Base-by-base conservation (phyloP, 2,329 filamentous ascomycete species). In the Triangularia verruculosa region DNA sequence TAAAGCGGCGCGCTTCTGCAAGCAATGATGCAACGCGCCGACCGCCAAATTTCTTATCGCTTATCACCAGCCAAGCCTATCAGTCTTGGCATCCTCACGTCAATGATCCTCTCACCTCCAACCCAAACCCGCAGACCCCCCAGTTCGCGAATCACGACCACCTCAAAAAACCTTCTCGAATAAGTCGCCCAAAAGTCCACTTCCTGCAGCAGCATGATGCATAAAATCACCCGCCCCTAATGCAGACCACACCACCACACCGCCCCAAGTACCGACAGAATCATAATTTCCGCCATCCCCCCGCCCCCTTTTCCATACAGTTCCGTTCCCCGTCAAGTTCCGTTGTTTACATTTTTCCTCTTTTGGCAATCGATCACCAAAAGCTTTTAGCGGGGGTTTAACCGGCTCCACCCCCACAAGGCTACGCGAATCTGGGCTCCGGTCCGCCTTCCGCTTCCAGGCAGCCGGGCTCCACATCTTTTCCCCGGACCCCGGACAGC, bases 21-120 rank as follows among this genome's bases (percentile, higher is more conserved):
- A 56, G 54, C 56, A n/a, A 59, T 56, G 59, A 61, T 64, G 62
- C 62, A 61, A 56, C 47, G 61, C 54, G 47, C 56, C 30, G 22
- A 6, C 15, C 55, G n/a, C 57, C 47, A 24, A 61, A 61, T 61
- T 24, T 27, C 54, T 57, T 55, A 56, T 59, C 52, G 43, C 43
- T 59, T 58, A 59, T 58, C 22, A 54, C 39, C 25, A 11, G 6
- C 5, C 39, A 1, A 20, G n/a, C 15, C n/a, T 20, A 5, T 12
- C 51, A 13, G 34, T 5, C 34, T 54, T 27, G 20, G 51, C 51
- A 54, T 4, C 8, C 51, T 17, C n/a, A 12, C 25, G 25, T 11
- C n/a, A 20, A 51, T 13, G 15, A 51, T 51, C 20, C n/a, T 47
- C n/a, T n/a, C 13, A 39, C 34, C 34, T 39, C 34, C 34, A 39